These are phyloP conservation scores for Lycium ferocissimum DNA, from an alignment of 257 asterid genomes.

Conservation along the genomic window DNA sequence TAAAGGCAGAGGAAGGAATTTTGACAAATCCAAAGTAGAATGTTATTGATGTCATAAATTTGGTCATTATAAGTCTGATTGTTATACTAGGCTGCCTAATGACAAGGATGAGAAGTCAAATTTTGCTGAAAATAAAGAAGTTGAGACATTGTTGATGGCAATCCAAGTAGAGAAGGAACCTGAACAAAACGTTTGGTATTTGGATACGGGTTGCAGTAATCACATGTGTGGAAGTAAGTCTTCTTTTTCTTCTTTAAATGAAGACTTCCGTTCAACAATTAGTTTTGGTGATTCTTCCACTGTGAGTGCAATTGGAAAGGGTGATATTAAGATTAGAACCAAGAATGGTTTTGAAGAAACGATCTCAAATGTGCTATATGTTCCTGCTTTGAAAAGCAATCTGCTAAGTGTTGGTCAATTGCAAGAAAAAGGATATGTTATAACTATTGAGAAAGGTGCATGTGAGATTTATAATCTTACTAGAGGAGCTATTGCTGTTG, in stretches of 20 bases:
- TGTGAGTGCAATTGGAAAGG: not conserved
- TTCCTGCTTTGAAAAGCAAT: not conserved
- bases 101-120: not conserved
- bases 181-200: not conserved
- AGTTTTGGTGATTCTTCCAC: not conserved
- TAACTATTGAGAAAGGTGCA: not conserved
- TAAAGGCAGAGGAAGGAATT: not conserved
- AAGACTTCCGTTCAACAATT: not conserved
- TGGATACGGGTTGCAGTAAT: not conserved
- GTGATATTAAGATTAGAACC: not conserved
- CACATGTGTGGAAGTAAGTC: conserved; percentile 21
- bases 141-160: not conserved
- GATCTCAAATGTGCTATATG: not conserved
- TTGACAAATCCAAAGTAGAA: not conserved
- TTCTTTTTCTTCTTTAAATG: not conserved
- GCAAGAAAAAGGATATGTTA: not conserved
- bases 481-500: not conserved
- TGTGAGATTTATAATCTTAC: not conserved
- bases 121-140: not conserved
- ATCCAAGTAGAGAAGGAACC: not conserved
- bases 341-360: not conserved
- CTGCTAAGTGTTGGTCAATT: not conserved
- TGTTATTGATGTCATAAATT: not conserved
- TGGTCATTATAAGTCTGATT: not conserved
- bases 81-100: not conserved